Base-by-base conservation (phyloP, 2,329 filamentous ascomycete species). In the Verticillium zaregamsianum region DNA sequence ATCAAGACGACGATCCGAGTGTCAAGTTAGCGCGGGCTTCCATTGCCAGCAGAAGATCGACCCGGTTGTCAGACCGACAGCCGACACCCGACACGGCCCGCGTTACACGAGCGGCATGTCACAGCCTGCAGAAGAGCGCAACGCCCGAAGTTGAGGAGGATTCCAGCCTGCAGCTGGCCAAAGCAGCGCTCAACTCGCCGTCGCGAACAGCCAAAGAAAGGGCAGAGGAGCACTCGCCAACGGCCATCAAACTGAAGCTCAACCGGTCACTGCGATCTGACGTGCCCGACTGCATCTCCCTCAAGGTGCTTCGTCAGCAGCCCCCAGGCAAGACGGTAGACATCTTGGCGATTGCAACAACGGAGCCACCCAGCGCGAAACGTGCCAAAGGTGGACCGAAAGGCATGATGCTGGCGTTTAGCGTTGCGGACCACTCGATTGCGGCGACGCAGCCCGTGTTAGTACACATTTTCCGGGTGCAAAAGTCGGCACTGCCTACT, bases 391-490 rank as follows among this genome's bases (percentile, higher is more conserved):
- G 78, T 63, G 84, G 84, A 0, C 84, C 84, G 3, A 77, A 85
- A 25, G 84, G 88, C 68, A 88, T 82, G 72, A 81, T 84, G 72
- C 80, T 87, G 67, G 80, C 81, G 17, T 82, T 89, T 65, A 81
- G 79, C 49, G 73, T 87, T 14, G 84, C 81, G 0, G 86, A 89
- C 67, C 79, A 83, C 31, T 82, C 82, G 2, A 77, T 80, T 23
- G 81, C 80, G 3, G 82, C 84, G 2, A 72, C 74, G 11, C 70
- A 73, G 15, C 80, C 86, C 2, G 76, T 76, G 14, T 80, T 87
- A 68, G 84, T 86, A 31, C 80, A 84, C 66, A 72, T 89, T 17
- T 87, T 83, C 72, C 80, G 86, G 15, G 81, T 84, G 12, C 84
- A 89, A 68, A 82, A 81, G 68, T 77, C 82, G 7, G 80, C 81